These are phyloP conservation scores for Sambucus nigra DNA, from an alignment of 129 eudicot species.

Conservation along the genomic window DNA sequence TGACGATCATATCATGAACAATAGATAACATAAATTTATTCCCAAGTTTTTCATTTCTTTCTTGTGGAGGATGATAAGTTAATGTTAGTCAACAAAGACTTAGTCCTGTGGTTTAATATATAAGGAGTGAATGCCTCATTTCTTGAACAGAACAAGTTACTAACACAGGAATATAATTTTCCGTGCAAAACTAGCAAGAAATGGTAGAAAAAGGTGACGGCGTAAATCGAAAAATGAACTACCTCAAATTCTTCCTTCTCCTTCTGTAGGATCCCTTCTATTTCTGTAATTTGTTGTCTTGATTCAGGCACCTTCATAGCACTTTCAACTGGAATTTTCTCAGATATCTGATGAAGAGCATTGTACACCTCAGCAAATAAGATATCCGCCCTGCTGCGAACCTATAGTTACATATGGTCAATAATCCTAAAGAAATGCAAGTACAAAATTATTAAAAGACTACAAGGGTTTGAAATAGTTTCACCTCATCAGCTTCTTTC, in stretches of 20 bases:
- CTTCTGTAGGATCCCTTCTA: constrained; percentile 27
- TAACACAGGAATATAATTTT: neutral
- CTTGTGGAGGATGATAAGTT: neutral
- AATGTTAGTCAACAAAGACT: neutral
- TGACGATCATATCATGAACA: neutral
- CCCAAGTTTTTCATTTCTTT: neutral
- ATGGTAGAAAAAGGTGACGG: neutral
- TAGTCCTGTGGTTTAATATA: neutral
- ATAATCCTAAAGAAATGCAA: neutral
- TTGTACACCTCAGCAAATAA: constrained; percentile 35
- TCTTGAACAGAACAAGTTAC: neutral
- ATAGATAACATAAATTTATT: too few species aligned
- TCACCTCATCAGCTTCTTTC: constrained; percentile 42
- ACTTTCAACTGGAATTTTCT: constrained; percentile 3
- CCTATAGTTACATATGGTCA: constrained; percentile 18
- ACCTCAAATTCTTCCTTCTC: constrained; percentile 52
- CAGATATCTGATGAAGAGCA: constrained; percentile 24
- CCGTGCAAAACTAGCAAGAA: neutral
- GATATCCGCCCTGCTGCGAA: constrained; percentile 18
- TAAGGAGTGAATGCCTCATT: neutral
- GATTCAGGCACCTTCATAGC: constrained; percentile 11
- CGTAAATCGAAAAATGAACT: neutral
- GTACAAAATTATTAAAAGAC: neutral
- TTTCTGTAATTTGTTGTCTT: constrained; percentile 15
- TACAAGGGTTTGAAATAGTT: constrained; percentile 1